Evolutionary conservation across 345 rosid species (phyloP).

Genomic region (Eucalyptus tenuipes): DNA sequence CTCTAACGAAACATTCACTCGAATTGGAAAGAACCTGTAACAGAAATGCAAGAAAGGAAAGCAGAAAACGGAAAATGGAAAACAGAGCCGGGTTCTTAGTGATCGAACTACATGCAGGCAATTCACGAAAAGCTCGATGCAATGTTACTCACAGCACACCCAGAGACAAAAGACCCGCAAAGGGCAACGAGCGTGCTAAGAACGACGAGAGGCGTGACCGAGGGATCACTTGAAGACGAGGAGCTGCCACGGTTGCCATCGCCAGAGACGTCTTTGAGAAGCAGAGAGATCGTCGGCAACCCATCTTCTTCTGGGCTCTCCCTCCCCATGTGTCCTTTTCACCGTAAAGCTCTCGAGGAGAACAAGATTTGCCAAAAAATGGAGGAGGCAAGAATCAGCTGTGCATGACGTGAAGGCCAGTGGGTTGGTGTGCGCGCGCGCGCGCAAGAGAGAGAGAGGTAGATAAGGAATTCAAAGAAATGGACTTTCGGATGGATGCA

Average conservation of each 20-base stretch:
- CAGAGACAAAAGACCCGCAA: conserved; percentile 5
- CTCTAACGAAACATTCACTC: background rate
- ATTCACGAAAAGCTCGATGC: background rate
- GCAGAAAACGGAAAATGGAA: background rate
- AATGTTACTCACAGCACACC: conserved; percentile 25
- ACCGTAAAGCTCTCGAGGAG: background rate
- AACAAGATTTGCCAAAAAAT: background rate
- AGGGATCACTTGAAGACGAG: background rate
- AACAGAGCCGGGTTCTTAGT: background rate
- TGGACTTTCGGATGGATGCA: background rate
- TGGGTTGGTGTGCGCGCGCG: background rate
- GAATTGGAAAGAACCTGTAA: background rate
- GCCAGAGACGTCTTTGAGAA: background rate
- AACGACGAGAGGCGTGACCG: conserved; percentile 10
- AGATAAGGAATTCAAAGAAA: background rate
- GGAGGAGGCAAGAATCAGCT: background rate
- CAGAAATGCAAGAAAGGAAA: background rate
- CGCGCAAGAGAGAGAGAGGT: background rate
- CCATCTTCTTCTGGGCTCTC: background rate
- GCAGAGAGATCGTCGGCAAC: background rate
- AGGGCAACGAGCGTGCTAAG: conserved; percentile 39
- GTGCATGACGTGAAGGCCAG: background rate
- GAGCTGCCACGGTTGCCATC: background rate
- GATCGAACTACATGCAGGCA: background rate
- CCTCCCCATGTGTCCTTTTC: background rate